Percentiles rank a stretch among this genome's conserved stretches.
These are phyloP conservation scores for Irpex lacteus DNA, from an alignment of 1,284 basidiomycete genomes.

Conservation along the genomic window DNA sequence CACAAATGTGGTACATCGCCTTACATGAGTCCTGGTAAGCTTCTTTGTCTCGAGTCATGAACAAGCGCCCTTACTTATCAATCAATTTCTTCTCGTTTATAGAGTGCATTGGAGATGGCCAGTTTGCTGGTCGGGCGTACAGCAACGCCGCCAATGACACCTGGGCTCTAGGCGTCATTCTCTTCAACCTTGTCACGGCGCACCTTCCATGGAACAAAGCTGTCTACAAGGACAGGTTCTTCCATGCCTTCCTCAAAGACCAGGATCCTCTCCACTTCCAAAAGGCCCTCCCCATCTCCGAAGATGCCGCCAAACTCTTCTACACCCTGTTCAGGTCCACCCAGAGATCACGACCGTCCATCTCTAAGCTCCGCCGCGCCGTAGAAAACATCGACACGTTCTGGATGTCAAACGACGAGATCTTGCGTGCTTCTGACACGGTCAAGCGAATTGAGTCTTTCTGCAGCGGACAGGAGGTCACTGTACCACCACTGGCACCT, in stretches of 20 bases:
- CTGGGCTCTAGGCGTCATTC: constrained; percentile 72
- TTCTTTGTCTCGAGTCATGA: neutral
- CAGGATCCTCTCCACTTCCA: constrained; percentile 55
- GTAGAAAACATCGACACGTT: neutral
- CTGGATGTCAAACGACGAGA: neutral
- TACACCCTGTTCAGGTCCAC: constrained; percentile 57
- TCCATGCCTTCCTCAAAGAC: constrained; percentile 43
- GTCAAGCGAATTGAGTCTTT: neutral
- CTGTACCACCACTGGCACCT: neutral
- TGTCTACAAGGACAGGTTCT: constrained; percentile 69
- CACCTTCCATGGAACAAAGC: constrained; percentile 88
- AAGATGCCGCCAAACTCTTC: constrained; percentile 55
- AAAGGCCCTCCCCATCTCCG: constrained; percentile 72
- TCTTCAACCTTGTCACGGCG: constrained; percentile 77
- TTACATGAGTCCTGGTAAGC: constrained; percentile 61
- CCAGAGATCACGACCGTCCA: constrained; percentile 36
- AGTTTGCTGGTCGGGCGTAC: constrained; percentile 2
- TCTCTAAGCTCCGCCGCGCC: neutral
- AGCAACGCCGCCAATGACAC: constrained; percentile 74
- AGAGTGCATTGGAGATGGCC: constrained; percentile 28
- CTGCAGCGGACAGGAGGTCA: neutral
- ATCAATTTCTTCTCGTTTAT: neutral
- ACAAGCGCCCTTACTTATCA: neutral
- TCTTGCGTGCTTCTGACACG: neutral
- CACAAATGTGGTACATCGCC: constrained; percentile 51